These are phyloP conservation scores for Corchorus olitorius DNA, from an alignment of 345 rosid species.

Conservation along the genomic window DNA sequence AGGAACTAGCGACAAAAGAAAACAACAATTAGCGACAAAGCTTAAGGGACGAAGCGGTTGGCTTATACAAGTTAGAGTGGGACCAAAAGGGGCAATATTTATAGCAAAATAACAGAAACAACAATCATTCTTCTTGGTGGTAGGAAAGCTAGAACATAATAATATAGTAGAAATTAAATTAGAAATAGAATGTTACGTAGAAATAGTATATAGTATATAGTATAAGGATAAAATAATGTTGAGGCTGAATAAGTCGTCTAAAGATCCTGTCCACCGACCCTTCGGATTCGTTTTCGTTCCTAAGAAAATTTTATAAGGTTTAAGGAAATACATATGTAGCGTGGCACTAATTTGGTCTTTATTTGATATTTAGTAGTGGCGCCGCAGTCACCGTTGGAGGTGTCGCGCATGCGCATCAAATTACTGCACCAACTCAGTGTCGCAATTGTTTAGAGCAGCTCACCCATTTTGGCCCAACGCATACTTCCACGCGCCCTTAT, in stretches of 20 bases:
- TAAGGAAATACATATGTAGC: background rate
- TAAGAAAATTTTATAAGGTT: background rate
- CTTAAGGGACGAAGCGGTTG: background rate
- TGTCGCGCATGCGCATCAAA: slow-evolving; percentile 29
- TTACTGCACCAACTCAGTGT: background rate
- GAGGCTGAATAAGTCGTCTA: background rate
- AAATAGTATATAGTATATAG: background rate
- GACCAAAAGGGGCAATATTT: background rate
- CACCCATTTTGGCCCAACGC: background rate
- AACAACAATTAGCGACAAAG: background rate
- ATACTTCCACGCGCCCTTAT: background rate
- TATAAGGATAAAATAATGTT: background rate
- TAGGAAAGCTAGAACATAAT: too few relatives aligned
- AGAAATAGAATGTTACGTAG: background rate
- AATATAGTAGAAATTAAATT: too few relatives aligned
- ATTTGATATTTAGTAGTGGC: background rate
- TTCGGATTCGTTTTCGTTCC: slow-evolving; percentile 11
- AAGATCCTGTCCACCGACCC: slow-evolving; percentile 42
- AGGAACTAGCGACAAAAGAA: background rate
- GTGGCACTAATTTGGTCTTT: background rate
- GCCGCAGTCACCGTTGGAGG: slow-evolving; percentile 25
- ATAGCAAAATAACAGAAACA: slow-evolving; percentile 2
- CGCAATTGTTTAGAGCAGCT: background rate
- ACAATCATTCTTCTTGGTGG: slow-evolving; percentile 10
- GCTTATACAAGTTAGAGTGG: background rate